Percentiles rank a stretch among this genome's conserved stretches.
Conservation (phyloP, 345 rosid genomes). For the Hibiscus mutabilis region DNA sequence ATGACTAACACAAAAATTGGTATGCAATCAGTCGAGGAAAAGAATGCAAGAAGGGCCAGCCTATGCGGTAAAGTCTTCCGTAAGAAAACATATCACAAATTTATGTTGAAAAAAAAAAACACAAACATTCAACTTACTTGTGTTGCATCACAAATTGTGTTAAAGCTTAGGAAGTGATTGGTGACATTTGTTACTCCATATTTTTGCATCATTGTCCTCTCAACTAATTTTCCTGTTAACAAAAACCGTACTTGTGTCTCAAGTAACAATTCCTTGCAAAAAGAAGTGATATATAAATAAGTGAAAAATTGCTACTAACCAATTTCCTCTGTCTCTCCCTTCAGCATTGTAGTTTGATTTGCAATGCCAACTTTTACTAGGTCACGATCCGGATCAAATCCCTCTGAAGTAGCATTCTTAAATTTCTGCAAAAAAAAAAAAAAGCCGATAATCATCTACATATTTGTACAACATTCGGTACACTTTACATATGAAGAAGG, state of each 20-base stretch:
- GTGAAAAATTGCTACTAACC: constrained; percentile 39
- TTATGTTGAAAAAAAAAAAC: not conserved
- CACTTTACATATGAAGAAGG: not conserved
- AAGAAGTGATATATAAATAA: not conserved
- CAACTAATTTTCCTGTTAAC: constrained; percentile 62
- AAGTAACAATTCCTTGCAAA: not conserved
- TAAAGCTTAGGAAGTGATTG: constrained; percentile 80
- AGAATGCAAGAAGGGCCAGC: not conserved
- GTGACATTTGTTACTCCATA: constrained; percentile 79
- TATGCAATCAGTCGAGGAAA: not conserved
- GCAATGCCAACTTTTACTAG: constrained; percentile 84
- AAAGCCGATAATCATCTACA: constrained; percentile 11
- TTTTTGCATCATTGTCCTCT: constrained; percentile 84
- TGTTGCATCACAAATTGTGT: constrained; percentile 97
- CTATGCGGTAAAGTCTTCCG: not conserved
- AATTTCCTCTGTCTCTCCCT: constrained; percentile 98
- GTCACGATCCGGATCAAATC: constrained; percentile 86
- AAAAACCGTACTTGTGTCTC: constrained; percentile 1
- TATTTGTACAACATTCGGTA: not conserved
- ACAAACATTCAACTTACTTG: constrained; percentile 46
- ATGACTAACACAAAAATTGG: not conserved
- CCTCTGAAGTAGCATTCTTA: constrained; percentile 61
- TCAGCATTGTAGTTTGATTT: constrained; percentile 98
- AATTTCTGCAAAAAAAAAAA: constrained; percentile 63
- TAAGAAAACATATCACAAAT: not conserved